phyloP scores from a whole-genome alignment of 345 rosid species.

The Ceriops tagal region DNA sequence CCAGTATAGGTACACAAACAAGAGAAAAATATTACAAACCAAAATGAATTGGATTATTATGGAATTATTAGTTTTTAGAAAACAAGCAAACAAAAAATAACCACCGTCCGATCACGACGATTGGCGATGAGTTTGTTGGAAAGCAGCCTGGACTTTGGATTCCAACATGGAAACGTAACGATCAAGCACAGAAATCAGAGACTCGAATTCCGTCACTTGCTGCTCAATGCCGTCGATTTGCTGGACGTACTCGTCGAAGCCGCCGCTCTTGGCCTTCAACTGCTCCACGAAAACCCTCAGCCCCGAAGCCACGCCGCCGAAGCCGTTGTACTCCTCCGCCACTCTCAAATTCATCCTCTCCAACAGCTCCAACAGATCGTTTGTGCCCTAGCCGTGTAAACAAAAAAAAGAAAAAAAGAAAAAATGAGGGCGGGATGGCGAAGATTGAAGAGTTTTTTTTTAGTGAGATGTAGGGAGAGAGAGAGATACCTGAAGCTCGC shows the following conservation, averaged over 20 bases:
- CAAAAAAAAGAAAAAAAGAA: neutral
- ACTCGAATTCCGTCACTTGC: conserved; percentile 76
- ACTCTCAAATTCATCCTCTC: conserved; percentile 86
- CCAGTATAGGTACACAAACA: no score
- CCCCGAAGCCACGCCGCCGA: conserved; percentile 79
- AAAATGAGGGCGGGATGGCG: neutral
- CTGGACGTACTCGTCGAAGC: conserved; percentile 67
- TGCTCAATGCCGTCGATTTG: conserved; percentile 72
- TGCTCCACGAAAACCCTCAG: conserved; percentile 71
- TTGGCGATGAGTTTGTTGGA: neutral
- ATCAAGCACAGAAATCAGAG: conserved; percentile 71
- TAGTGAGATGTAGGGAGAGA: neutral
- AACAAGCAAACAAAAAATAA: neutral
- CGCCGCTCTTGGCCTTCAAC: conserved; percentile 57
- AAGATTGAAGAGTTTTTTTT: neutral
- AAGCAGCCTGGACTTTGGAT: conserved; percentile 50
- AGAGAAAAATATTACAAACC: no score
- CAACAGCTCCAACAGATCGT: conserved; percentile 56
- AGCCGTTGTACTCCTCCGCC: conserved; percentile 59
- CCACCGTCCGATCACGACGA: neutral
- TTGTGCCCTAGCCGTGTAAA: conserved; percentile 50
- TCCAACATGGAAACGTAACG: conserved; percentile 67
- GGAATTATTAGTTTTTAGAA: no score
- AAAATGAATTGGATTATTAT: no score
- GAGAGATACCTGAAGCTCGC: conserved; percentile 61